Evolutionary conservation across 2,329 filamentous ascomycete species (phyloP).

Genomic region (Fusarium algeriense): DNA sequence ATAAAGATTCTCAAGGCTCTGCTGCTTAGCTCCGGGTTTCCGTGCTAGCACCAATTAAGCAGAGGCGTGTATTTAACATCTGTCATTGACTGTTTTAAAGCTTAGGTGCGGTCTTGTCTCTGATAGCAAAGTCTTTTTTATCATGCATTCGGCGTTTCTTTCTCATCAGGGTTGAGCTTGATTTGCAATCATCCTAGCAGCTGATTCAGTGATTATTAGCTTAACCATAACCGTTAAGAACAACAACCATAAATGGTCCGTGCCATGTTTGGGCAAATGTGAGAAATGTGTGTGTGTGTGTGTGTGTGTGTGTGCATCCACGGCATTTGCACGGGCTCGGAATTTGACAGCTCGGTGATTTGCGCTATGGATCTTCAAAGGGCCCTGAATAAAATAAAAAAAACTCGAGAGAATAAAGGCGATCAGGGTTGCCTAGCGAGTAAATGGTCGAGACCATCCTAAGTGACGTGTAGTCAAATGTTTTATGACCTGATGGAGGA

Average conservation of each 20-base stretch:
- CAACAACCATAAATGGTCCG: slow-evolving; percentile 13
- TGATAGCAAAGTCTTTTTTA: slow-evolving; percentile 2
- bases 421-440: slow-evolving; percentile 11
- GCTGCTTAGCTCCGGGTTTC: slow-evolving; percentile 27
- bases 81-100: slow-evolving; percentile 1
- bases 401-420: slow-evolving; percentile 1
- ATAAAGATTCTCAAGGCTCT: slow-evolving; percentile 4
- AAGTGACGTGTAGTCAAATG: slow-evolving; percentile 32
- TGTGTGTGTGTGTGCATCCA: slow-evolving; percentile 3
- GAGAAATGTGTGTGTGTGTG: background rate
- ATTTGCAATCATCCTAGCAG: slow-evolving; percentile 31
- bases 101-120: slow-evolving; percentile 5
- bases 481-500: slow-evolving; percentile 39
- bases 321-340: slow-evolving; percentile 22
- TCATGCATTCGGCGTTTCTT: slow-evolving; percentile 14
- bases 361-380: slow-evolving; percentile 23
- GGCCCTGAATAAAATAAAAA: slow-evolving; percentile 6
- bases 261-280: slow-evolving; percentile 1
- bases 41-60: slow-evolving; percentile 15
- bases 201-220: slow-evolving; percentile 4
- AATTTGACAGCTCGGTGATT: slow-evolving; percentile 36
- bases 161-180: slow-evolving; percentile 8
- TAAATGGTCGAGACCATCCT: slow-evolving; percentile 23
- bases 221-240: slow-evolving; percentile 23
- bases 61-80: slow-evolving; percentile 28